These are phyloP conservation scores for Xylariaceae sp. DNA, from an alignment of 2,329 filamentous ascomycete genomes.

Conservation along the genomic window DNA sequence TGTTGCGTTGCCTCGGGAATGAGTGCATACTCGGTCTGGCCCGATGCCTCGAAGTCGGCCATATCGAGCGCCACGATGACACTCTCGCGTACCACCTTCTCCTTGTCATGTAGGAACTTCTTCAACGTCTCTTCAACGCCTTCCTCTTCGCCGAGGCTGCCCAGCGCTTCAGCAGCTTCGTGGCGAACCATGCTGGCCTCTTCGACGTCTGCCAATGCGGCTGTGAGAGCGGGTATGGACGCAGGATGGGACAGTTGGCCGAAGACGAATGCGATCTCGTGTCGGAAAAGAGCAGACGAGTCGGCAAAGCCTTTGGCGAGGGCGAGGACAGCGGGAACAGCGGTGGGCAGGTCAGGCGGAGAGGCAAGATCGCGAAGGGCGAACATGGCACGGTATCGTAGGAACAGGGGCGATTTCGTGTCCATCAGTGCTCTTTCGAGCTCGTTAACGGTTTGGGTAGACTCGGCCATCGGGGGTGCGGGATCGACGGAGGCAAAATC, in stretches of 20 bases:
- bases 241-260: slow-evolving; percentile 93
- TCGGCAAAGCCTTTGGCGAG: slow-evolving; percentile 83
- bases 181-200: slow-evolving; percentile 97
- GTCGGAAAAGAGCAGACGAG: slow-evolving; percentile 86
- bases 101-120: slow-evolving; percentile 81
- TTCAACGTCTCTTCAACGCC: slow-evolving; percentile 85
- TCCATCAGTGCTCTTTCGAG: slow-evolving; percentile 77
- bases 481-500: slow-evolving; percentile 96
- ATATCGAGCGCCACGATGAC: slow-evolving; percentile 95
- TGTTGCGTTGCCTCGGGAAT: slow-evolving; percentile 60
- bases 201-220: slow-evolving; percentile 69
- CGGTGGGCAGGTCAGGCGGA: slow-evolving; percentile 84
- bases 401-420: slow-evolving; percentile 74
- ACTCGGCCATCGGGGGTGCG: slow-evolving; percentile 78
- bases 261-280: slow-evolving; percentile 98
- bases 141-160: slow-evolving; percentile 87
- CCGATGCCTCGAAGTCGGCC: slow-evolving; percentile 92
- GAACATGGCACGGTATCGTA: slow-evolving; percentile 97
- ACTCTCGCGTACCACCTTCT: slow-evolving; percentile 91
- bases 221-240: slow-evolving; percentile 86
- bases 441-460: slow-evolving; percentile 65
- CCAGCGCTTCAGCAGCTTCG: slow-evolving; percentile 93
- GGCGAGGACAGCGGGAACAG: slow-evolving; percentile 79
- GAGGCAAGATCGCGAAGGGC: slow-evolving; percentile 91
- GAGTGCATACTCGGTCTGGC: slow-evolving; percentile 85